A percentile compares a stretch with the other conserved stretches of the same genome.
Evolutionary conservation across 2,329 filamentous ascomycete species (phyloP).

Genomic region (Phaeosphaeriaceae sp.): DNA sequence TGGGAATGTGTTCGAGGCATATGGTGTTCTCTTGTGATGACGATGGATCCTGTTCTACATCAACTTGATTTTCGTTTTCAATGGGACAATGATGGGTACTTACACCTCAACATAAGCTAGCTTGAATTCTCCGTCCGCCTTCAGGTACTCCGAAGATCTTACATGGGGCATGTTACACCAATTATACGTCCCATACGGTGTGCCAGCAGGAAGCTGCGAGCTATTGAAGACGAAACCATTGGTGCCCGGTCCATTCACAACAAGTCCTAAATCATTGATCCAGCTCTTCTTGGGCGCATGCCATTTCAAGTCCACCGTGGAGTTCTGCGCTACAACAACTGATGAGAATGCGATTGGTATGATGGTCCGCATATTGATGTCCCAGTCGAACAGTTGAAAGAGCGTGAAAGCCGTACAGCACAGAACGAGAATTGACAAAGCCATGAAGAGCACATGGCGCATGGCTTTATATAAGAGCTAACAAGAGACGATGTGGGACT

Average conservation of each 20-base stretch:
- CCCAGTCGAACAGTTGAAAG: slow-evolving; percentile 18
- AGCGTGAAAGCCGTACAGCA: slow-evolving; percentile 26
- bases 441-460: slow-evolving; percentile 23
- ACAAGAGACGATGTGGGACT: slow-evolving; percentile 4
- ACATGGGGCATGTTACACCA: slow-evolving; percentile 91
- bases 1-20: slow-evolving; percentile 78
- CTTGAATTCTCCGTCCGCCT: slow-evolving; percentile 62
- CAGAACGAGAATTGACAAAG: slow-evolving; percentile 22
- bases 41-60: slow-evolving; percentile 66
- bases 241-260: slow-evolving; percentile 66
- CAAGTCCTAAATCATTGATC: slow-evolving; percentile 68
- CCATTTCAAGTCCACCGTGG: slow-evolving; percentile 40
- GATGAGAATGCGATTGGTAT: slow-evolving; percentile 27
- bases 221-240: slow-evolving; percentile 79
- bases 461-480: slow-evolving; percentile 28
- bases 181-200: slow-evolving; percentile 72
- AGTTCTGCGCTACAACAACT: slow-evolving; percentile 16
- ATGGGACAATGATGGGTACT: slow-evolving; percentile 11
- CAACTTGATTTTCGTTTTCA: neutral
- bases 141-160: slow-evolving; percentile 69
- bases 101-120: slow-evolving; percentile 79
- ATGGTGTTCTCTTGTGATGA: slow-evolving; percentile 85
- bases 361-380: slow-evolving; percentile 31
- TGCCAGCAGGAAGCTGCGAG: slow-evolving; percentile 62
- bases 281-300: slow-evolving; percentile 46